phyloP scores from a whole-genome alignment of 2,329 filamentous ascomycete genomes.

The Colletotrichum sp. region DNA sequence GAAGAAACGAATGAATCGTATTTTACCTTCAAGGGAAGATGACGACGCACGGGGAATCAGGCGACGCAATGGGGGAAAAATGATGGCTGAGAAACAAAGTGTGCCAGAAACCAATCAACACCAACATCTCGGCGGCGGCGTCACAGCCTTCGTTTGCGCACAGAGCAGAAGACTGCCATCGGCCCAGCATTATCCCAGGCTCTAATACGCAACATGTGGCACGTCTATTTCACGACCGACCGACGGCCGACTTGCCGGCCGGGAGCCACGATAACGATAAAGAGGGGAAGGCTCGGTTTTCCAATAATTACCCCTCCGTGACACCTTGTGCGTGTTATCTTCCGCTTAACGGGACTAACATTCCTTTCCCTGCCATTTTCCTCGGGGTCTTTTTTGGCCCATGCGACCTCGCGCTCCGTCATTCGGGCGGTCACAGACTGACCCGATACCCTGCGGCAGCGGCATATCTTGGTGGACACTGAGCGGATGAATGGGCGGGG shows the following conservation, averaged over 20 bases:
- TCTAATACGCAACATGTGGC: not conserved
- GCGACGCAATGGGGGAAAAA: not conserved
- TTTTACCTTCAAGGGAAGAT: not conserved
- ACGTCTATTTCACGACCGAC: not conserved
- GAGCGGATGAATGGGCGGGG: not conserved
- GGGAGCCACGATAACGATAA: not conserved
- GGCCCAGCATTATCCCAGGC: not conserved
- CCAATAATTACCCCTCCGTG: not conserved
- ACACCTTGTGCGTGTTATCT: not conserved
- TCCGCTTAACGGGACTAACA: not conserved
- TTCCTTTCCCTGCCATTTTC: not conserved
- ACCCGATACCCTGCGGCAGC: not conserved
- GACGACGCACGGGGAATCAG: not conserved
- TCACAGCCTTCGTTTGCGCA: not conserved
- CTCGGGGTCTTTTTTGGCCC: not conserved
- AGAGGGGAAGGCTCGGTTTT: not conserved
- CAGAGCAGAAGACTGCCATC: not conserved
- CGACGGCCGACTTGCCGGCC: conserved; percentile 6
- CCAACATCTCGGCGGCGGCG: not conserved
- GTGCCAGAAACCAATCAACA: not conserved
- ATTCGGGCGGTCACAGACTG: not conserved
- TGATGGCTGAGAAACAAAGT: not conserved
- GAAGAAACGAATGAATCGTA: not conserved
- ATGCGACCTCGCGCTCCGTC: not conserved
- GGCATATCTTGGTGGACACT: not conserved